Evolutionary conservation across 2,329 filamentous ascomycete genomes (phyloP).

Genomic region (Talaromyces rugulosus): DNA sequence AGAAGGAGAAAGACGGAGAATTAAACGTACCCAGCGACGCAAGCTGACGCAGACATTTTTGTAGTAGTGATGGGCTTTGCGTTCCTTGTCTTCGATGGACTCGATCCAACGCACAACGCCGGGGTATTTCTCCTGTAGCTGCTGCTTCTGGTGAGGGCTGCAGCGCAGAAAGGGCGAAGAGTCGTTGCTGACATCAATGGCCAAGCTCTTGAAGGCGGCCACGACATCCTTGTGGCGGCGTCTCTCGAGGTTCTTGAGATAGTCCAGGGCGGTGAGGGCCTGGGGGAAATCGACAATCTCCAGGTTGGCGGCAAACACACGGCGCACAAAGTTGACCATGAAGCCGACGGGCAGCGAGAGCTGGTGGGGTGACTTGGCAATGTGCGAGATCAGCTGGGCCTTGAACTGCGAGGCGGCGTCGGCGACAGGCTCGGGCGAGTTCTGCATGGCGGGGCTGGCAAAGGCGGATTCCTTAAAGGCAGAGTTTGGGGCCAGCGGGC

Average conservation of each 20-base stretch:
- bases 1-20: not conserved
- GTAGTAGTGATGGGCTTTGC: slow-evolving; percentile 53
- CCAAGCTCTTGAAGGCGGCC: slow-evolving; percentile 51
- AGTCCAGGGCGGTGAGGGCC: slow-evolving; percentile 62
- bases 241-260: slow-evolving; percentile 60
- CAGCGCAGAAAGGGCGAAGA: slow-evolving; percentile 30
- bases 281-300: slow-evolving; percentile 61
- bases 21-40: slow-evolving; percentile 56
- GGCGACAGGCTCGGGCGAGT: slow-evolving; percentile 20
- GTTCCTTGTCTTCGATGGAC: slow-evolving; percentile 48
- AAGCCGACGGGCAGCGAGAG: slow-evolving; percentile 60
- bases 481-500: slow-evolving; percentile 23
- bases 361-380: slow-evolving; percentile 56
- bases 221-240: slow-evolving; percentile 56
- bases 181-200: slow-evolving; percentile 29
- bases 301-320: slow-evolving; percentile 55
- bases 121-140: slow-evolving; percentile 49
- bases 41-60: slow-evolving; percentile 59
- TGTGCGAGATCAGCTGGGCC: slow-evolving; percentile 45
- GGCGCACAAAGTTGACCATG: slow-evolving; percentile 58
- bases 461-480: slow-evolving; percentile 31
- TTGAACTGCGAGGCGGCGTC: slow-evolving; percentile 40
- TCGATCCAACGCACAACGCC: slow-evolving; percentile 55
- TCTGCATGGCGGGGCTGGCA: slow-evolving; percentile 28
- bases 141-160: slow-evolving; percentile 45